Conservation (phyloP, 805 yeast species). For the Candida schatavii region DNA sequence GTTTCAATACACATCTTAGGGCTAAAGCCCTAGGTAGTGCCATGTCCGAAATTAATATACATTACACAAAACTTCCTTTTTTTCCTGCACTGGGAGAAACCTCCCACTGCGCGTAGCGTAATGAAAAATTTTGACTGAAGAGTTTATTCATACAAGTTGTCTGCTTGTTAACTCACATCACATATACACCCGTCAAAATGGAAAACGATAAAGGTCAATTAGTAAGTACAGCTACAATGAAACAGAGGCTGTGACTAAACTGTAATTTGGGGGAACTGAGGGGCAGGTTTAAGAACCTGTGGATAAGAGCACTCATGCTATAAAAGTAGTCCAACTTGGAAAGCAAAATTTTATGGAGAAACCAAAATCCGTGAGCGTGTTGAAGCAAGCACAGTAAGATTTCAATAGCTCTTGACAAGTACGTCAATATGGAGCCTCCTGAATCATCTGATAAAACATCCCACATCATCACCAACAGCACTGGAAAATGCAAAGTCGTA, state of each 20-base stretch:
- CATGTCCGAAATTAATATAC: not conserved
- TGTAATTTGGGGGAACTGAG: not conserved
- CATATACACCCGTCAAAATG: slow-evolving; percentile 59
- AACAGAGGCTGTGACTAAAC: not conserved
- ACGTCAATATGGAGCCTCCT: too few relatives aligned
- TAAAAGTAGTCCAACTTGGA: too few relatives aligned
- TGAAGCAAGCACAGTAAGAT: too few relatives aligned
- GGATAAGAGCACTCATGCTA: too few relatives aligned
- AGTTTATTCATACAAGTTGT: not conserved
- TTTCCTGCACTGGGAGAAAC: slow-evolving; percentile 5
- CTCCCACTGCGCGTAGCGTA: slow-evolving; percentile 9
- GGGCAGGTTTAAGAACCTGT: not conserved
- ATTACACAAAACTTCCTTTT: slow-evolving; percentile 4
- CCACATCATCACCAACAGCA: too few relatives aligned
- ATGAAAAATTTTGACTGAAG: slow-evolving; percentile 10
- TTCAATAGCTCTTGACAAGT: too few relatives aligned
- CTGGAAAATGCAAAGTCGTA: too few relatives aligned
- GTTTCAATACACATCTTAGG: too few relatives aligned
- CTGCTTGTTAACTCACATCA: not conserved
- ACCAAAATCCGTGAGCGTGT: too few relatives aligned
- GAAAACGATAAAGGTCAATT: slow-evolving; percentile 99
- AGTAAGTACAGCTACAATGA: slow-evolving; percentile 60
- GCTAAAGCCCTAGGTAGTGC: slow-evolving; percentile 7
- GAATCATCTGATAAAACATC: too few relatives aligned
- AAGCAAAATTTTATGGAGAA: too few relatives aligned